Evolutionary conservation across 176 grass and related monocot species (phyloP).

Genomic region (Urochloa ruziziensis): DNA sequence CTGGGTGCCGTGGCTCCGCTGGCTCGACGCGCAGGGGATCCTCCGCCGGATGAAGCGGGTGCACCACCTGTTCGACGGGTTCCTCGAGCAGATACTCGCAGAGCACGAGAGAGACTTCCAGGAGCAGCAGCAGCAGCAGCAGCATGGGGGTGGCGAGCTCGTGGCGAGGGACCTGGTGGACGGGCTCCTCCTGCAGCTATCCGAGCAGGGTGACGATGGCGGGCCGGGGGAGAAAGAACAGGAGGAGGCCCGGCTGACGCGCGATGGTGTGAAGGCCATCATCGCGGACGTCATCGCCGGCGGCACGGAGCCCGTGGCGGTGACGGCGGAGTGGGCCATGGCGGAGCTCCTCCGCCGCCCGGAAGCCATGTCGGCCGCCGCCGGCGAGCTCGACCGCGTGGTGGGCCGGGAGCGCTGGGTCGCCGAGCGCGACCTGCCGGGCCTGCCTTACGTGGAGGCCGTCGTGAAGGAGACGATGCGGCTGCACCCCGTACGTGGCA

Average conservation of each 20-base stretch:
- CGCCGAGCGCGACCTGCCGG: not conserved
- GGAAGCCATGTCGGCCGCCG: constrained; percentile 18
- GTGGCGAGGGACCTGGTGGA: constrained; percentile 45
- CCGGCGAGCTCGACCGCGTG: constrained; percentile 47
- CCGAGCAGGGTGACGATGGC: not conserved
- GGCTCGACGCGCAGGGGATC: constrained; percentile 50
- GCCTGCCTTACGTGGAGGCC: not conserved
- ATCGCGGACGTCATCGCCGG: constrained; percentile 48
- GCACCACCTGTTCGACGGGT: constrained; percentile 33
- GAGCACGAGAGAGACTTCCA: constrained; percentile 25
- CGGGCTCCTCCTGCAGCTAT: constrained; percentile 39
- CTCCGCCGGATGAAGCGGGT: constrained; percentile 40
- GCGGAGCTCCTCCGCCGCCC: constrained; percentile 47
- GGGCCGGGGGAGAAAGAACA: not conserved
- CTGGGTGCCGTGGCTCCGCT: constrained; percentile 41
- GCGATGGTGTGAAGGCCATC: constrained; percentile 47
- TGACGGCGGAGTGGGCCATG: constrained; percentile 55
- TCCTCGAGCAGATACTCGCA: constrained; percentile 44
- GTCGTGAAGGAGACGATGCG: constrained; percentile 5
- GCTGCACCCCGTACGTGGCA: constrained; percentile 44
- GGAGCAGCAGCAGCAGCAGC: no score
- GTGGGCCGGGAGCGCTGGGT: constrained; percentile 39
- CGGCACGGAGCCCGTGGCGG: constrained; percentile 43
- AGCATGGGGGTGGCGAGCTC: no score
- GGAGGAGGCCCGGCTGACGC: constrained; percentile 37